Evolutionary conservation across 768 basidiomycete species (phyloP), one percentile per base, ranked within the genome.

Genomic region (Crepidotus variabilis): DNA sequence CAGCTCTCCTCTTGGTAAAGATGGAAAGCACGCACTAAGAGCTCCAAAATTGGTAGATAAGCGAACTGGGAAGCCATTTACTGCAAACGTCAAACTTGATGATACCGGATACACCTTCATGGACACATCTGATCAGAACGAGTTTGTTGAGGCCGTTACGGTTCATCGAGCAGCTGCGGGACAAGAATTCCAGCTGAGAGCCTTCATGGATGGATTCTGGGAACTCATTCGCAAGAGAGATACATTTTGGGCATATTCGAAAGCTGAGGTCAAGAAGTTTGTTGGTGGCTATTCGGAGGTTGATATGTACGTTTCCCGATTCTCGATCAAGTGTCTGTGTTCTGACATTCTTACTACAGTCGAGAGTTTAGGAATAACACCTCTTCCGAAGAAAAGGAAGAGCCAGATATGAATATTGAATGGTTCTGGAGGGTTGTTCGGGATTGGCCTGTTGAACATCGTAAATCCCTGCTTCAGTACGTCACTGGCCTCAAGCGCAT

Each of bases 401-500:
- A 60, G 14, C 22, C 60, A 23, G 64, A 66, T 52, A 61, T 61
- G 22, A 63, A 68, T 32, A 51, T 66, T 21, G 60, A 66, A 54
- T 66, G 63, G 59, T 68, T 68, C 57, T 63, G 63, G 60, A 59
- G 61, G 32, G 61, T 68, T 13, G 59, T 64, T 24, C 56, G 60
- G 23, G 65, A 63, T n/a, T 66, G 65, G 65, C 51, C 67, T 2
- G 22, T 59, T 35, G 62, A 66, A 20, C 65, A 63, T 13, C 62
- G 62, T 47, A 61, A 58, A 14, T 58, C 57, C 28, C 54, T 68
- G 23, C 62, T 68, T 50, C 55, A 61, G 23, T 68, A 66, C 54
- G 51, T 65, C 11, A 66, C 67, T 6, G 67, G 67, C 32, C 63
- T 65, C 51, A 58, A 60, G 35, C 67, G 67, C n/a, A 63, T 68